Base-by-base conservation (phyloP, 2,329 filamentous ascomycete species). In the Epichloe sibirici region DNA sequence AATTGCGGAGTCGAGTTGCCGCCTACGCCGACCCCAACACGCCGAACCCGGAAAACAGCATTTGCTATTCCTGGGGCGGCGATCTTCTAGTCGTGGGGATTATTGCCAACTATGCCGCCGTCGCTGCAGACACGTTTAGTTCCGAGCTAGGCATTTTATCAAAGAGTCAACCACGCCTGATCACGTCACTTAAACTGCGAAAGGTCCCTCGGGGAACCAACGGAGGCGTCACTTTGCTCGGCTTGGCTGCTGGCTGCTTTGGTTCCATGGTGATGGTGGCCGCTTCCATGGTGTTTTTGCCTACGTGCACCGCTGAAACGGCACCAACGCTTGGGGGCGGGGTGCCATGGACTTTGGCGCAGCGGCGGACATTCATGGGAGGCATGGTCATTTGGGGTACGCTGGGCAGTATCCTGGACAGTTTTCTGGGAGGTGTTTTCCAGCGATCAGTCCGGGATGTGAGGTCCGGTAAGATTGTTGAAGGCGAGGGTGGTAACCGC, bases 81-180 rank as follows among this genome's bases (percentile, higher is more conserved):
- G 82, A 85, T 61, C 65, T 85, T 5, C 71, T 85, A 4, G 71
- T 84, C 11, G 63, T 85, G 21, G 83, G 83, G 12, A 83, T 86
- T 58, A 79, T 86, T 58, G 81, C 82, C 43, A 91, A 95, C 71
- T 98, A 98, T 63, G 91, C 90, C 28, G 88, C 88, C 48, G 90
- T 95, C 9, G 83, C 89, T 21, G 88, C 91, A 48, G 93, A 98
- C 67, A 98, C 93, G 0, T 93, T 96, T 66, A 90, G 87, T 53
- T 95, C 90, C 11, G 93, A 98, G 71, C 82, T 98, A 21, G 93
- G 93, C 13, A 98, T 98, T 53, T 75, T 98, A 12, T 86, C 90
- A 6, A 80, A 76, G 54, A 77, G 77, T 25, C 73, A 80, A 45
- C 93, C 93, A 8, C 82, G 90, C 38, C 79, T 98, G 39, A 91